A percentile compares a stretch with the other conserved stretches of the same genome.
These are phyloP conservation scores for Backusella westeae DNA, from an alignment of 192 early-diverging fungal species.

Conservation along the genomic window DNA sequence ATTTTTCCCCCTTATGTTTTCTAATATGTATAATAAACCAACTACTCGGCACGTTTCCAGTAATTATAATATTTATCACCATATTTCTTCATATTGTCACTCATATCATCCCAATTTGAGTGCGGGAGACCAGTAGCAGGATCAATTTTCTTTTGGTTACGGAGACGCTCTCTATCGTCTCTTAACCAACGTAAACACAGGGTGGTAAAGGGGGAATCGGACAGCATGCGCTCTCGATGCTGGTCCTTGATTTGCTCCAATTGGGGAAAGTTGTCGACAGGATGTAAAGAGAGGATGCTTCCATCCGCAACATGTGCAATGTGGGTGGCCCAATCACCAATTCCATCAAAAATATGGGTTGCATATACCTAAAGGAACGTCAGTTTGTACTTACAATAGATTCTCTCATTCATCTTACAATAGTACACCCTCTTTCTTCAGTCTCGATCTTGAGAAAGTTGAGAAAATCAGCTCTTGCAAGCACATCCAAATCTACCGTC, in stretches of 20 bases:
- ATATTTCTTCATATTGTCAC: conserved; percentile 41
- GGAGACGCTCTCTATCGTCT: conserved; percentile 46
- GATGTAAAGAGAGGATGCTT: conserved; percentile 39
- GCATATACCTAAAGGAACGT: conserved; percentile 50
- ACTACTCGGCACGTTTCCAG: conserved; percentile 25
- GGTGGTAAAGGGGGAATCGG: conserved; percentile 34
- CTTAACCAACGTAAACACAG: conserved; percentile 55
- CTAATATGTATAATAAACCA: neutral
- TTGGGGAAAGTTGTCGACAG: conserved; percentile 54
- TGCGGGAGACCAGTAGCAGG: conserved; percentile 29
- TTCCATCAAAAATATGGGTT: conserved; percentile 83
- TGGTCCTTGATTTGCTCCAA: conserved; percentile 39
- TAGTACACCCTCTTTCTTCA: conserved; percentile 55
- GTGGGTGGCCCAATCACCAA: conserved; percentile 71
- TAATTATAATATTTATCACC: conserved; percentile 52
- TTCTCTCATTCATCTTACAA: conserved; percentile 37
- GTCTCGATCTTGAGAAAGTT: conserved; percentile 67
- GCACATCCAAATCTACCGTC: conserved; percentile 77
- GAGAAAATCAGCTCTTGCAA: conserved; percentile 68
- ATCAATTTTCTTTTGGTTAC: conserved; percentile 25
- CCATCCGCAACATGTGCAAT: conserved; percentile 67
- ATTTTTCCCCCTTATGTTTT: neutral
- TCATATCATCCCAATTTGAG: conserved; percentile 48
- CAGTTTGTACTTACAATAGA: too few relatives aligned
- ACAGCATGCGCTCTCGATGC: conserved; percentile 1